A percentile compares a stretch with the other conserved stretches of the same genome.
Conservation (phyloP, 805 yeast genomes). For the Nakazawaea sp. region DNA sequence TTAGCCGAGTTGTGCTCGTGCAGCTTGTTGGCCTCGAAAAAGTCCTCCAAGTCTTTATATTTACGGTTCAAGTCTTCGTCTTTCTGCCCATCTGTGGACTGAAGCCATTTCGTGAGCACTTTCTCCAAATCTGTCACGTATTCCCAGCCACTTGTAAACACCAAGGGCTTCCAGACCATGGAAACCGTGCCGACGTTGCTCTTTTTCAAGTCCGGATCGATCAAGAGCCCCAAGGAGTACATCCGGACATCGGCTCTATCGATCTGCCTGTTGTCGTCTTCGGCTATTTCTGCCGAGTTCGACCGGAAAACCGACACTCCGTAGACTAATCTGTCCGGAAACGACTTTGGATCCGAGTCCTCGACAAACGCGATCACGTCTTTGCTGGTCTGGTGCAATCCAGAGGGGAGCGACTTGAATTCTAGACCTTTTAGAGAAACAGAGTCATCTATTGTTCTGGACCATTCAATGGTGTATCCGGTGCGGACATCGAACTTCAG, state of each 20-base stretch:
- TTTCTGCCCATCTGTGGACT: slow-evolving; percentile 15
- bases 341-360: slow-evolving; percentile 14
- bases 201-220: slow-evolving; percentile 31
- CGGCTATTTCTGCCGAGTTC: slow-evolving; percentile 23
- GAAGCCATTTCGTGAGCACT: slow-evolving; percentile 21
- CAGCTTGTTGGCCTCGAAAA: slow-evolving; percentile 24
- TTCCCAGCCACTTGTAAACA: slow-evolving; percentile 36
- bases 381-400: slow-evolving; percentile 43
- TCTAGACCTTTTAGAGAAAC: slow-evolving; percentile 40
- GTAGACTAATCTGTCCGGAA: slow-evolving; percentile 22
- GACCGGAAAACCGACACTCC: slow-evolving; percentile 50
- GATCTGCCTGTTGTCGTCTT: slow-evolving; percentile 12
- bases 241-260: slow-evolving; percentile 44
- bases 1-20: slow-evolving; percentile 16
- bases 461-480: slow-evolving; percentile 45
- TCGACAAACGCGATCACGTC: slow-evolving; percentile 52
- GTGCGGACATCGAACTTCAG: slow-evolving; percentile 44
- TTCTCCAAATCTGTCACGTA: slow-evolving; percentile 28
- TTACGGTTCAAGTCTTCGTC: slow-evolving; percentile 8
- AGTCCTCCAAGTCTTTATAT: slow-evolving; percentile 17
- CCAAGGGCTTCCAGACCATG: slow-evolving; percentile 32
- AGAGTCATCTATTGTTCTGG: slow-evolving; percentile 20
- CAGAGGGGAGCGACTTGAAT: slow-evolving; percentile 63
- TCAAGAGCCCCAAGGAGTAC: slow-evolving; percentile 59
- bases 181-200: slow-evolving; percentile 1